Evolutionary conservation across 306 rosid species (phyloP), one percentile per base, ranked within the genome.

Genomic region (Morella rubra): DNA sequence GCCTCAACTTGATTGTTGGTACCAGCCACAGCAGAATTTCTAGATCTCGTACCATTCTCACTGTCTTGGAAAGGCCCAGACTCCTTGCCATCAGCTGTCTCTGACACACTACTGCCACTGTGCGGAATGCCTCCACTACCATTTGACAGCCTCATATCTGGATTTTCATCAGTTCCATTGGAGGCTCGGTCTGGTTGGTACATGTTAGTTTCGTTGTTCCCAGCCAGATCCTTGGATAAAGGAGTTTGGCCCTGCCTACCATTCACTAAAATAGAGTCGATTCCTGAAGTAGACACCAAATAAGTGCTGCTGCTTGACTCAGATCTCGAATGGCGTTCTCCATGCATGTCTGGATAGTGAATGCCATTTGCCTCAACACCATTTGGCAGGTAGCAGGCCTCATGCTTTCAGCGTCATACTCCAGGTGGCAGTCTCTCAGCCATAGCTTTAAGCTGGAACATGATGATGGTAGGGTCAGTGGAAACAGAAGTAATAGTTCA

Each of bases 401-500:
- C 79, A 89, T 84, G 82, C 83, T 91, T 83, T 89, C 92, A 1
- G 86, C 41, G 69, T 84, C 96, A 77, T 89, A 88, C 90, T 74
- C 95, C 99, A 73, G 96, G 92, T 52, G 97, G 97, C 70, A 92
- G 83, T 79, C 90, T 91, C 91, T 89, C 96, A n/a, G 98, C 98
- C 71, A 95, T 71, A 86, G 88, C 97, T 90, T 89, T 95, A 56
- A 95, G 88, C 99, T 95, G 92, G 69, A 84, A 85, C 53, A 59
- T 79, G 75, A 80, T 51, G 64, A 52, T 71, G 70, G 64, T 55
- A 55, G 14, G 80, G 82, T 86, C 37, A 32, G 37, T 32, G 37
- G 37, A 41, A 12, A 2, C 1, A 66, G 16, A 41, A 50, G 19
- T 6, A 44, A 41, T 12, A 73, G 22, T 32, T 16, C 22, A 52